Conservation (phyloP, 768 basidiomycete genomes). For the Glaciozyma antarctica region DNA sequence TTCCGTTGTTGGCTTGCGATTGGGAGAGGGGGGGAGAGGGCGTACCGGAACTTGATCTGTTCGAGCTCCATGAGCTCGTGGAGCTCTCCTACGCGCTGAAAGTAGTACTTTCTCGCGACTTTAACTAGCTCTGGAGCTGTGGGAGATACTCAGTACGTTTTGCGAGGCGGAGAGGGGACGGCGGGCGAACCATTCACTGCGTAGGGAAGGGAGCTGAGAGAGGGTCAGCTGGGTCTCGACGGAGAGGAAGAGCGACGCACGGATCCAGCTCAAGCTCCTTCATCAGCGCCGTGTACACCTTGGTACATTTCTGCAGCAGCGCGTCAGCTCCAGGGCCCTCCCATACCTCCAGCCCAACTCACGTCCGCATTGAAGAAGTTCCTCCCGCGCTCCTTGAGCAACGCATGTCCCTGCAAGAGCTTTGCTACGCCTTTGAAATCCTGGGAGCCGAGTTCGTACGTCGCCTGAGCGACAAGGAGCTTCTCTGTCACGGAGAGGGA, state of each 20-base stretch:
- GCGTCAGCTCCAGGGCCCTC: not conserved
- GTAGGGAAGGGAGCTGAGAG: not conserved
- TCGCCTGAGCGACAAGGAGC: slow-evolving; percentile 23
- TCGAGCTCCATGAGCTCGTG: slow-evolving; percentile 20
- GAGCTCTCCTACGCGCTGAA: slow-evolving; percentile 25
- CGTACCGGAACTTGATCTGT: slow-evolving; percentile 28
- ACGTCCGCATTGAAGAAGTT: slow-evolving; percentile 17
- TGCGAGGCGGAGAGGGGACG: not conserved
- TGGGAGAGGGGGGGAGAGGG: too few species aligned
- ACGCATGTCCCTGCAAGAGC: slow-evolving; percentile 12
- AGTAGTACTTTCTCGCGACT: slow-evolving; percentile 27
- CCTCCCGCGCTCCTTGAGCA: not conserved
- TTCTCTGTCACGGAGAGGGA: slow-evolving; percentile 12
- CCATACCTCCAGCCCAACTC: not conserved
- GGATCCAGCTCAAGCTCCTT: slow-evolving; percentile 11
- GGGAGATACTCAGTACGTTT: not conserved
- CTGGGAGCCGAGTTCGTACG: slow-evolving; percentile 8
- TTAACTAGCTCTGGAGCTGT: slow-evolving; percentile 18
- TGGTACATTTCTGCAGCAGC: not conserved
- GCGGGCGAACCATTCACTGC: not conserved
- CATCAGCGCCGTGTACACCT: slow-evolving; percentile 2
- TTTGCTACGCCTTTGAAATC: not conserved
- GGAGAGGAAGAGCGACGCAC: not conserved
- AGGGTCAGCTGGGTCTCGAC: not conserved
- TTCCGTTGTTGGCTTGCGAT: too few species aligned